A percentile compares a stretch with the other conserved stretches of the same genome.
phyloP scores from a whole-genome alignment of 805 yeast genomes.

The Hanseniaspora opuntiae region DNA sequence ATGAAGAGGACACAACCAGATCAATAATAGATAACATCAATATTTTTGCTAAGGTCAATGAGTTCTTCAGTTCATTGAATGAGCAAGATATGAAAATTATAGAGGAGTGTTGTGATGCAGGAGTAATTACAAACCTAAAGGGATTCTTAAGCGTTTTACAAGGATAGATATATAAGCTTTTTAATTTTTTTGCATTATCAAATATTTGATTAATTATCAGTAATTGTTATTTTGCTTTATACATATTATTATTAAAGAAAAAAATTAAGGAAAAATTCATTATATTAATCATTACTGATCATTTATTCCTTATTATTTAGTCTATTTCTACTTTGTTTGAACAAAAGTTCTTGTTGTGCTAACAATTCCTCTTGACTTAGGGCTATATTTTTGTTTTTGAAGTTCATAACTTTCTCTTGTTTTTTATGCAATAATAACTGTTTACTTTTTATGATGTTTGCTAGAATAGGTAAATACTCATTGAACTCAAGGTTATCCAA shows the following conservation, averaged over 20 bases:
- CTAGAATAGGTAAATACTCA: conserved; percentile 70
- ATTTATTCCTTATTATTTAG: conserved; percentile 29
- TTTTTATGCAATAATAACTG: conserved; percentile 58
- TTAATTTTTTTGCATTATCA: no score
- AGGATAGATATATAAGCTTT: not conserved
- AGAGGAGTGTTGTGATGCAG: conserved; percentile 20
- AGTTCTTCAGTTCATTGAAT: conserved; percentile 38
- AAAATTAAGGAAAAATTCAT: no score
- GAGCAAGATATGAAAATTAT: conserved; percentile 29
- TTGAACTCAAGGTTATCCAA: conserved; percentile 73
- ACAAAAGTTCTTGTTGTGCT: conserved; percentile 83
- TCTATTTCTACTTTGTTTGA: conserved; percentile 61
- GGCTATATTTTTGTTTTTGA: conserved; percentile 87
- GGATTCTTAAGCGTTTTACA: conserved; percentile 24
- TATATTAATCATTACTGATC: not conserved
- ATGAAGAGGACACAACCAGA: conserved; percentile 51
- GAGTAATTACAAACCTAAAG: conserved; percentile 22
- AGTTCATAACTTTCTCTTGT: conserved; percentile 78
- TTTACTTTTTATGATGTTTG: conserved; percentile 69
- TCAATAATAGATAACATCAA: conserved; percentile 70
- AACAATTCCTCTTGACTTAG: conserved; percentile 82
- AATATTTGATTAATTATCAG: not conserved
- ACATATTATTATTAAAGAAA: not conserved
- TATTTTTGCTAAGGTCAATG: conserved; percentile 50
- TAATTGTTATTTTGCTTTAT: not conserved